These are phyloP conservation scores for Sarocladium oryzae DNA, from an alignment of 2,329 filamentous ascomycete genomes.

Conservation along the genomic window DNA sequence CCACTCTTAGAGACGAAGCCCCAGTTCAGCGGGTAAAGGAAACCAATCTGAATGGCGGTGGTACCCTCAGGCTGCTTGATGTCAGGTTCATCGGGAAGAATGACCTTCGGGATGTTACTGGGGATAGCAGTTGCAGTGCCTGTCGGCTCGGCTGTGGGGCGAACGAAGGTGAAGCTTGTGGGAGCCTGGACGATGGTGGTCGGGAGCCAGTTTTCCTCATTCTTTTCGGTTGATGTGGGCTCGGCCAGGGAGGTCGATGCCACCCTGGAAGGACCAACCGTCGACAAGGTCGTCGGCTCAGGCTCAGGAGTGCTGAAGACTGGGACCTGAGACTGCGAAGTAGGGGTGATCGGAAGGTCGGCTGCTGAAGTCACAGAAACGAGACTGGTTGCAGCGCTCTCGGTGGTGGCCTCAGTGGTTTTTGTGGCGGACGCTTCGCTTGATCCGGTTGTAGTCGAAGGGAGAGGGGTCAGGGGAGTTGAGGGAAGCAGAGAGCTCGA, in stretches of 20 bases:
- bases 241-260: slow-evolving; percentile 6
- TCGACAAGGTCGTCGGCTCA: slow-evolving; percentile 1
- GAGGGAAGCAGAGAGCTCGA: neutral
- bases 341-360: neutral
- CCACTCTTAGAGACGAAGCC: slow-evolving; percentile 67
- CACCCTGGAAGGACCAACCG: slow-evolving; percentile 15
- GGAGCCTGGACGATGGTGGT: slow-evolving; percentile 55
- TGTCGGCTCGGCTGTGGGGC: slow-evolving; percentile 24
- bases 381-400: too few species aligned
- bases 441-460: neutral
- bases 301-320: slow-evolving; percentile 8
- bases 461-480: neutral
- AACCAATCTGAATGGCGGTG: slow-evolving; percentile 75
- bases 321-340: slow-evolving; percentile 7
- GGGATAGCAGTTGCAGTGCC: slow-evolving; percentile 50
- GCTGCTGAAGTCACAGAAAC: neutral
- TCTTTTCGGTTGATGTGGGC: slow-evolving; percentile 21
- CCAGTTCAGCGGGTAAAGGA: slow-evolving; percentile 76
- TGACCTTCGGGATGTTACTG: slow-evolving; percentile 63
- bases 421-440: neutral
- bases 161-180: slow-evolving; percentile 29
- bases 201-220: slow-evolving; percentile 44
- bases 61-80: slow-evolving; percentile 52
- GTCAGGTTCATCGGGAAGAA: slow-evolving; percentile 59
- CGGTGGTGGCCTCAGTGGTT: slow-evolving; percentile 12